phyloP scores from a whole-genome alignment of 257 asterid genomes.

The Lithospermum erythrorhizon region DNA sequence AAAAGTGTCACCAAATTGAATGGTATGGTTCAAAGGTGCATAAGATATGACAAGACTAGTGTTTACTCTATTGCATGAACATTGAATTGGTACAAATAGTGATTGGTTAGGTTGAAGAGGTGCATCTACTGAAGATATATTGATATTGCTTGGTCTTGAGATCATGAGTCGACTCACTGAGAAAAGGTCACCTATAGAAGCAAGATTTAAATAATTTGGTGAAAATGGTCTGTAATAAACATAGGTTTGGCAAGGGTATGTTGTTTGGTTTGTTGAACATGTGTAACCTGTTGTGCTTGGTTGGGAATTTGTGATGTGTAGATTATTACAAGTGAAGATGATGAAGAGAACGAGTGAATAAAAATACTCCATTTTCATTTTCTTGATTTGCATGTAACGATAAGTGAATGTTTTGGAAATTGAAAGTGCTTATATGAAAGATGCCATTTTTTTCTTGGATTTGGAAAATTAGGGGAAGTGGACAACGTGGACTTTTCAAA shows the following conservation, averaged over 20 bases:
- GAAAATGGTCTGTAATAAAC: constrained; percentile 51
- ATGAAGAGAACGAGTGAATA: constrained; percentile 14
- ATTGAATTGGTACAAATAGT: constrained; percentile 54
- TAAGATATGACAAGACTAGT: constrained; percentile 43
- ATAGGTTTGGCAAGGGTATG: constrained; percentile 56
- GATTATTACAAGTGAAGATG: constrained; percentile 10
- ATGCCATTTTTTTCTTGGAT: background rate
- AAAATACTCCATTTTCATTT: constrained; percentile 7
- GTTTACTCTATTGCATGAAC: constrained; percentile 66
- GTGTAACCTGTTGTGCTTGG: constrained; percentile 50
- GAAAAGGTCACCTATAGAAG: constrained; percentile 75
- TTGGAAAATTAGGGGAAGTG: background rate
- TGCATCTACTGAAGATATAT: constrained; percentile 34
- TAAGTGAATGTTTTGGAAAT: background rate
- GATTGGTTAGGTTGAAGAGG: constrained; percentile 42
- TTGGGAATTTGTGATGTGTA: constrained; percentile 23
- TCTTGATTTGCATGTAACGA: background rate
- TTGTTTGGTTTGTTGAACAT: constrained; percentile 40
- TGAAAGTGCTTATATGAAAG: background rate
- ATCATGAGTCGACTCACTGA: constrained; percentile 63
- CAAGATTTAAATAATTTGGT: constrained; percentile 58
- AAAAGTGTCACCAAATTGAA: constrained; percentile 39
- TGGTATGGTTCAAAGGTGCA: constrained; percentile 37
- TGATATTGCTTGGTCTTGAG: constrained; percentile 59
- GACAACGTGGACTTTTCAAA: background rate